A percentile compares a stretch with the other conserved stretches of the same genome.
phyloP scores from a whole-genome alignment of 495 filamentous ascomycete species.

The Immersiella caudata region DNA sequence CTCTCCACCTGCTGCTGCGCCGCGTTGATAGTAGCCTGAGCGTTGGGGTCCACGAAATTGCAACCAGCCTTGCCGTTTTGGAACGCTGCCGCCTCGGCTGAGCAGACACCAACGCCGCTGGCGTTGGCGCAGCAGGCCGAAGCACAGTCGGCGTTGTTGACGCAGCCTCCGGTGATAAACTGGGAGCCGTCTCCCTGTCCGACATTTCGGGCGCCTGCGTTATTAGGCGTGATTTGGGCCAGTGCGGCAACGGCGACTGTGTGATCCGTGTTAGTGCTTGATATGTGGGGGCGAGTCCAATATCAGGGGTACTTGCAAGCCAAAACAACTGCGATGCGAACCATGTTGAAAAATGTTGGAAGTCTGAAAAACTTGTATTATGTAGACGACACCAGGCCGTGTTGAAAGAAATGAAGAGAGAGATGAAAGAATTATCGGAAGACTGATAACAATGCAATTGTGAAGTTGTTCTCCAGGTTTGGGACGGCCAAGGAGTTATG shows the following conservation, averaged over 20 bases:
- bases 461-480: not conserved
- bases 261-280: too few species aligned
- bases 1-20: slow-evolving; percentile 46
- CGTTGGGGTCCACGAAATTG: slow-evolving; percentile 47
- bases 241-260: slow-evolving; percentile 38
- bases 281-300: too few species aligned
- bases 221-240: slow-evolving; percentile 45
- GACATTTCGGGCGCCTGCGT: slow-evolving; percentile 49
- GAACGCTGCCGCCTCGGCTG: slow-evolving; percentile 44
- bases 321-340: slow-evolving; percentile 41
- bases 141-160: slow-evolving; percentile 47
- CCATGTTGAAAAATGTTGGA: slow-evolving; percentile 37
- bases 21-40: slow-evolving; percentile 42
- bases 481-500: too few species aligned
- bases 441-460: slow-evolving; percentile 17
- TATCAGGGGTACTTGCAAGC: slow-evolving; percentile 41
- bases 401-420: not conserved
- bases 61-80: slow-evolving; percentile 50
- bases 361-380: slow-evolving; percentile 1
- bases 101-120: slow-evolving; percentile 44
- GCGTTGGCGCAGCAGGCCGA: slow-evolving; percentile 46
- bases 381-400: slow-evolving; percentile 30
- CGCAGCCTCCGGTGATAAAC: slow-evolving; percentile 55
- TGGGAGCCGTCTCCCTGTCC: slow-evolving; percentile 54
- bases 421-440: not conserved